phyloP scores from a whole-genome alignment of 1,284 basidiomycete genomes.

The Ustilago xerochloae region DNA sequence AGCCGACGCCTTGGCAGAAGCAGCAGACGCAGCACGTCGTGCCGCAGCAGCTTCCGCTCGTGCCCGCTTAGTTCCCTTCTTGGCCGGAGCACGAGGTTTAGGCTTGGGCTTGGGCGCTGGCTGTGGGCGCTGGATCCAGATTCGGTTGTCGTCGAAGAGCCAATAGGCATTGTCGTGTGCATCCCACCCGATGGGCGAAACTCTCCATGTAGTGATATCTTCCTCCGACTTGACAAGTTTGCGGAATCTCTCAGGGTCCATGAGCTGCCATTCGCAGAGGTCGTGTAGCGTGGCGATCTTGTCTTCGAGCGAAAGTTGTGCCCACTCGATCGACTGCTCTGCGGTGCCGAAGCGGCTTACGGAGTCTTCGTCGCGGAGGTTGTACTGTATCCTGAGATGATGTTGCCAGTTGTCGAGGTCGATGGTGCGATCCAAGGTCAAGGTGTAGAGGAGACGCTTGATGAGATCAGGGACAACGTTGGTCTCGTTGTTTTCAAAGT shows the following conservation, averaged over 20 bases:
- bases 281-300: conserved; percentile 68
- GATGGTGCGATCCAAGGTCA: conserved; percentile 71
- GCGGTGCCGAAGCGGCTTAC: conserved; percentile 49
- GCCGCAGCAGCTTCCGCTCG: conserved; percentile 40
- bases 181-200: conserved; percentile 88
- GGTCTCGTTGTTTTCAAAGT: conserved; percentile 70
- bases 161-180: conserved; percentile 84
- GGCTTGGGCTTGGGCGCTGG: conserved; percentile 57
- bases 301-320: conserved; percentile 69
- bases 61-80: conserved; percentile 46
- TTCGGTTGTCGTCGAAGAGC: conserved; percentile 85
- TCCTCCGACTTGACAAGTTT: conserved; percentile 71
- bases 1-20: conserved; percentile 52
- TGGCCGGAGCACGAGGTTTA: conserved; percentile 38
- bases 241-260: conserved; percentile 71
- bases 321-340: conserved; percentile 68
- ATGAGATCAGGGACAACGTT: conserved; percentile 70
- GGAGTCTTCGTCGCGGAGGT: conserved; percentile 36
- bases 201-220: conserved; percentile 71
- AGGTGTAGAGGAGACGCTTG: conserved; percentile 70
- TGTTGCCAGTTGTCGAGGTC: conserved; percentile 62
- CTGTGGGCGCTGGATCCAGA: conserved; percentile 81
- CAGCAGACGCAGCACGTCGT: conserved; percentile 67
- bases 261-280: conserved; percentile 73
- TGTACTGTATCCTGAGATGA: conserved; percentile 47